Evolutionary conservation across 345 rosid genomes (phyloP), one percentile per base, ranked within the genome.

Genomic region (Boechera stricta): DNA sequence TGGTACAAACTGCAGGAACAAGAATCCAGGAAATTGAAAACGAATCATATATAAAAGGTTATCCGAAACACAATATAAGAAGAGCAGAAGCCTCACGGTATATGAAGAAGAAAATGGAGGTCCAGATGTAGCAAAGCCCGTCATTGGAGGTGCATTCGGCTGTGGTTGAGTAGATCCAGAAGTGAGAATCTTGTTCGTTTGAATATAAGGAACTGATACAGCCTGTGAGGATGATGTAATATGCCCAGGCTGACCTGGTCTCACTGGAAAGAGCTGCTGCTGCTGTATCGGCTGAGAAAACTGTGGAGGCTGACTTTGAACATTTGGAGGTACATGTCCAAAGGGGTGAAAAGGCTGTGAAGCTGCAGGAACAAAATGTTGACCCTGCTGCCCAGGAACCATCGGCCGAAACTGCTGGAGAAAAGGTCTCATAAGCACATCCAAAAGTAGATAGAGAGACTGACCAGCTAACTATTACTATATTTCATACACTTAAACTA

Each of bases 201-300:
- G 98, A 59, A 26, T 75, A 78, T 86, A 91, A n/a, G 84, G 84
- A 67, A 82, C 77, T 10, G 86, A 80, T 49, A 87, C 64, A 64
- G 88, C 82, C 77, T 90, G 96, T 69, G 86, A 81, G 2, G 95
- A 79, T 59, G 92, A 82, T 69, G 87, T 18, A 48, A 75, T 65
- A 80, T 80, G 86, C 48, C 82, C 91, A 76, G 92, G 92, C 82
- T 92, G 98, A 83, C 82, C 82, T 75, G 90, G 84, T 86, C 97
- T 84, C 68, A 74, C 75, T 41, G 79, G 94, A 15, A 87, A 90
- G 65, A 84, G 80, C 76, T 86, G 96, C 39, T 86, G 96, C 24
- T 64, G 68, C 72, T 87, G 97, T 77, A 88, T 77, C 5, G 87
- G 87, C 79, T 90, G 98, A 73, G 93, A 76, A 82, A 44, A 94